Conservation (phyloP, 2,329 filamentous ascomycete genomes). For the Aureobasidium sp. region DNA sequence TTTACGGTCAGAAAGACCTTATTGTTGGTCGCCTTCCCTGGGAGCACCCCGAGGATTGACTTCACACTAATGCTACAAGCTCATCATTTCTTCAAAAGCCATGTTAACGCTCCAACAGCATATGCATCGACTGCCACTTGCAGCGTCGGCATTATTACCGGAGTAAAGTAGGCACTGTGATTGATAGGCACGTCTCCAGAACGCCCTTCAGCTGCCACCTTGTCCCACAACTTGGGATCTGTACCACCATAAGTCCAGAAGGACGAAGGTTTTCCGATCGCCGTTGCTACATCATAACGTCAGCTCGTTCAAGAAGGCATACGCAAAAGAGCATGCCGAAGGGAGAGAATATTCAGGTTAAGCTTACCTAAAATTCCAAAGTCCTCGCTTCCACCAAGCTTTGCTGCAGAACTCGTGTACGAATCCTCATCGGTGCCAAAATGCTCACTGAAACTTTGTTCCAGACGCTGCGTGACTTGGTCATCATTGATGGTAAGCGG, state of each 20-base stretch:
- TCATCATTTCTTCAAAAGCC: constrained; percentile 20
- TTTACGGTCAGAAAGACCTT: constrained; percentile 83
- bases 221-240: constrained; percentile 45
- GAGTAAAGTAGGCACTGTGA: constrained; percentile 53
- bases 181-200: constrained; percentile 48
- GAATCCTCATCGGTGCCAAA: constrained; percentile 33
- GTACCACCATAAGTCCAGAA: constrained; percentile 53
- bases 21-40: constrained; percentile 50
- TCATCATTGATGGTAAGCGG: constrained; percentile 49
- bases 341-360: background rate
- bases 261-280: constrained; percentile 39
- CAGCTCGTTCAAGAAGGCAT: background rate
- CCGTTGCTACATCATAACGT: constrained; percentile 30
- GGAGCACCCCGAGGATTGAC: background rate
- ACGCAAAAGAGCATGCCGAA: background rate
- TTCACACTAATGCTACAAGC: background rate
- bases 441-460: constrained; percentile 38
- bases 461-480: constrained; percentile 35
- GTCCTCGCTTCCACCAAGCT: constrained; percentile 48
- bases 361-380: constrained; percentile 48
- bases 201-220: constrained; percentile 38
- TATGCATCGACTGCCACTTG: constrained; percentile 39
- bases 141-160: constrained; percentile 53
- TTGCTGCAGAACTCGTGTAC: constrained; percentile 35
- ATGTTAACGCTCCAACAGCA: constrained; percentile 30